phyloP scores from a whole-genome alignment of 371 early-diverging fungal species.

The Lichtheimia corymbifera region DNA sequence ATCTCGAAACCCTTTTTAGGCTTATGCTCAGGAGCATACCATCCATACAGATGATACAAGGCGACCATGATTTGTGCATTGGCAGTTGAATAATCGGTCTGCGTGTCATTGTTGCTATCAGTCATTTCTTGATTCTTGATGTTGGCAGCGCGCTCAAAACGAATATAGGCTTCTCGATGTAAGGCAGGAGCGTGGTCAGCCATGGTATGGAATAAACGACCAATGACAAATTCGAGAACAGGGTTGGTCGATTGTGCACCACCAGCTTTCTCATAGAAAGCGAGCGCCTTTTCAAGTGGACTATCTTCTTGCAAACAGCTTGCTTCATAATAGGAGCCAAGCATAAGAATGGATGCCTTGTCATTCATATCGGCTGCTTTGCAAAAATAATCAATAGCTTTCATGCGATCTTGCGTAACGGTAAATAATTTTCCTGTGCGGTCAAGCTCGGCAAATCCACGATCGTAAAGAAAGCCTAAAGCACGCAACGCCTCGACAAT shows the following conservation, averaged over 20 bases:
- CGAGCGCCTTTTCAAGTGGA: constrained; percentile 11
- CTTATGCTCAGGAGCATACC: constrained; percentile 19
- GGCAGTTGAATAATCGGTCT: not conserved
- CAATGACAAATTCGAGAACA: constrained; percentile 21
- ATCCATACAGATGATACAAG: constrained; percentile 30
- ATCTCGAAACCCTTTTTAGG: constrained; percentile 13
- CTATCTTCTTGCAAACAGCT: constrained; percentile 10
- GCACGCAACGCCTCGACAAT: constrained; percentile 15
- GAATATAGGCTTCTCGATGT: constrained; percentile 16
- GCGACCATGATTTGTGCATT: constrained; percentile 28
- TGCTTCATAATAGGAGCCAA: constrained; percentile 24
- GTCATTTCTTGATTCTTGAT: too few relatives aligned
- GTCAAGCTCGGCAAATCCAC: constrained; percentile 7
- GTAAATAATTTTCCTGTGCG: not conserved
- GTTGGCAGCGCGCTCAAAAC: constrained; percentile 14
- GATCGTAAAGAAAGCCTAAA: constrained; percentile 22
- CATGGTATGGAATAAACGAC: constrained; percentile 19
- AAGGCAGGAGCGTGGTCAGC: not conserved
- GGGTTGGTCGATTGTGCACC: constrained; percentile 11
- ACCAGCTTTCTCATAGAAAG: constrained; percentile 17
- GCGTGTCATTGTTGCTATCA: too few relatives aligned
- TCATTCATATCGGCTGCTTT: constrained; percentile 15
- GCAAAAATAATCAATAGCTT: constrained; percentile 20
- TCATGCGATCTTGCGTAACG: constrained; percentile 12
- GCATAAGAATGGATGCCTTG: constrained; percentile 11